Percentiles rank a stretch among this genome's conserved stretches.
Conservation (phyloP, 257 asterid genomes). For the Cruciata laevipes region DNA sequence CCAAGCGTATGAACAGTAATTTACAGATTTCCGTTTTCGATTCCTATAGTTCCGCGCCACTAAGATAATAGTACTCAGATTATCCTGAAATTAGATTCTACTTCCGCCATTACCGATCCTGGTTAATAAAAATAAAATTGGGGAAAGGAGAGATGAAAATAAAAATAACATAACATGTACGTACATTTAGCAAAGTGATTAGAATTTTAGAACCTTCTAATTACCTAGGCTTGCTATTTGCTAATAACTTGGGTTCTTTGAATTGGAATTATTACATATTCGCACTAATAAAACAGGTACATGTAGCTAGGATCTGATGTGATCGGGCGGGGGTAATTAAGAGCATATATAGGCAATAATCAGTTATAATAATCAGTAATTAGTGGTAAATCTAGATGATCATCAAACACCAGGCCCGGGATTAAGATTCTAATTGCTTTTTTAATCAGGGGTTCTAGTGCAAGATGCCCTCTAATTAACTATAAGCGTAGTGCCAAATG, state of each 20-base stretch:
- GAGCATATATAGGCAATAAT: neutral
- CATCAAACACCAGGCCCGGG: neutral
- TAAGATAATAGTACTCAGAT: too few species aligned
- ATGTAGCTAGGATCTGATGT: neutral
- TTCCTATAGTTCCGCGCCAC: too few species aligned
- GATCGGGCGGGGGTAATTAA: too few species aligned
- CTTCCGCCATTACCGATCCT: too few species aligned
- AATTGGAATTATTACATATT: neutral
- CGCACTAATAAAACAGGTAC: neutral
- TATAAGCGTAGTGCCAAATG: conserved; percentile 1
- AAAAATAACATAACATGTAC: neutral
- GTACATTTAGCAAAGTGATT: neutral
- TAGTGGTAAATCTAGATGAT: neutral
- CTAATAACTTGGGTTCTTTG: neutral
- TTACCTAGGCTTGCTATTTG: too few species aligned
- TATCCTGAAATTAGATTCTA: too few species aligned
- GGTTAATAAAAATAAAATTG: too few species aligned
- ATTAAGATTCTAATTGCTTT: conserved; percentile 10
- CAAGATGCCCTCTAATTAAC: neutral
- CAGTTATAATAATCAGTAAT: neutral
- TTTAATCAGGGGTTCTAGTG: conserved; percentile 1
- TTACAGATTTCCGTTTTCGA: too few species aligned
- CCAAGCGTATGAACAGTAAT: too few species aligned
- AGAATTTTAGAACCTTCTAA: neutral
- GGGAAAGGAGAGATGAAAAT: too few species aligned